Conservation (phyloP, 164 flowering plant genomes). For the Kingdonia uniflora region DNA sequence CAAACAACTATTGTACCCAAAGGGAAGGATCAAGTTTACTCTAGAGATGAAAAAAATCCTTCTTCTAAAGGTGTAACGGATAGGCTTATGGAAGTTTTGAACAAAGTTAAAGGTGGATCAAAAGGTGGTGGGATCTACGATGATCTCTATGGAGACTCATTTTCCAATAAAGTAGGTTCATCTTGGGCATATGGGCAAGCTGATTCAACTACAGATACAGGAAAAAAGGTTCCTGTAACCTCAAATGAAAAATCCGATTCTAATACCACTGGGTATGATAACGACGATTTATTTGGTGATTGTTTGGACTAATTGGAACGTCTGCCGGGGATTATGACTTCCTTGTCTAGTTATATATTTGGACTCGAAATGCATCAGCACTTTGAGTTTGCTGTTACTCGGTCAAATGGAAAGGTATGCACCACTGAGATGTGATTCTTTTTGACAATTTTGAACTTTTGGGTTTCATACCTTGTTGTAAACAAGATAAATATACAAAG, state of each 20-base stretch:
- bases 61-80: slow-evolving; percentile 66
- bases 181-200: slow-evolving; percentile 65
- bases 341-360: no score
- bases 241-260: slow-evolving; percentile 19
- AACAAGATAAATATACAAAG: no score
- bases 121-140: slow-evolving; percentile 68
- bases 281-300: slow-evolving; percentile 81
- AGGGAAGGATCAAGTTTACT: slow-evolving; percentile 46
- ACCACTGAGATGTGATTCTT: no score
- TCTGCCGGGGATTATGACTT: no score
- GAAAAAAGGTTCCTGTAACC: slow-evolving; percentile 16
- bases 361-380: no score
- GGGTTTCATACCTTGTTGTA: no score
- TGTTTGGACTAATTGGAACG: slow-evolving; percentile 6
- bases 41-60: slow-evolving; percentile 28
- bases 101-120: slow-evolving; percentile 63
- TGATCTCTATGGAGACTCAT: slow-evolving; percentile 81
- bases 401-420: no score
- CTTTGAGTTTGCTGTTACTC: no score
- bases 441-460: no score
- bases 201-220: slow-evolving; percentile 19
- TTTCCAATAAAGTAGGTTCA: slow-evolving; percentile 61
- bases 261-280: slow-evolving; percentile 22
- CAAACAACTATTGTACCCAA: slow-evolving; percentile 82
- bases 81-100: slow-evolving; percentile 62